Evolutionary conservation across 345 rosid species (phyloP).

Genomic region (Physaria fendleri): DNA sequence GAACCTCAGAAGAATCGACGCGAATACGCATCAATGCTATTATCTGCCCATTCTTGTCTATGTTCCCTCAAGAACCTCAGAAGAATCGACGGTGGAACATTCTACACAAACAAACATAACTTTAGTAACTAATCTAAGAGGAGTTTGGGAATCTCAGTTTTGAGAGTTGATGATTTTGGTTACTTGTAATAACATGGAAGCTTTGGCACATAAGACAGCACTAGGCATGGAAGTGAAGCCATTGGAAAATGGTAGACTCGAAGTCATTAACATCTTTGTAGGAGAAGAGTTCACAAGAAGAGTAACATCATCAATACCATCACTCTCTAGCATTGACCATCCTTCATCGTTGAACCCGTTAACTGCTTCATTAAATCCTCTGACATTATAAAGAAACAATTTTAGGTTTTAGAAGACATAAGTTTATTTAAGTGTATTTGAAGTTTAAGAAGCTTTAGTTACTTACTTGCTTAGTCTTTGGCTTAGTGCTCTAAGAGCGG

Average conservation of each 20-base stretch:
- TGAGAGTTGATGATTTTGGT: slow-evolving; percentile 4
- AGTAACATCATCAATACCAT: slow-evolving; percentile 90
- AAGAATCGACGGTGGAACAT: slow-evolving; percentile 93
- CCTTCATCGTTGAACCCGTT: slow-evolving; percentile 94
- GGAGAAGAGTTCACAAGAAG: slow-evolving; percentile 88
- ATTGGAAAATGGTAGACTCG: slow-evolving; percentile 53
- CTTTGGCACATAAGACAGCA: slow-evolving; percentile 85
- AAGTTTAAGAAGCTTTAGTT: slow-evolving; percentile 8
- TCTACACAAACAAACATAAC: slow-evolving; percentile 36
- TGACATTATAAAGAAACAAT: slow-evolving; percentile 19
- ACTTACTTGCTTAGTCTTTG: slow-evolving; percentile 80
- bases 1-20: slow-evolving; percentile 81
- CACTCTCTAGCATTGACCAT: slow-evolving; percentile 91
- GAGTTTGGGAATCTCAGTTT: not conserved
- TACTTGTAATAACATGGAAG: slow-evolving; percentile 95
- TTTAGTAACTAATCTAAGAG: not conserved
- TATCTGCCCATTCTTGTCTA: slow-evolving; percentile 98
- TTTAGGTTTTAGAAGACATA: not conserved
- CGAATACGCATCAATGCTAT: slow-evolving; percentile 86
- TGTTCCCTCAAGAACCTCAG: slow-evolving; percentile 90
- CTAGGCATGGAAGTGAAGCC: slow-evolving; percentile 70
- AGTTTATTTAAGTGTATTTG: not conserved
- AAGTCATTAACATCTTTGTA: slow-evolving; percentile 64
- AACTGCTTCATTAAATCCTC: slow-evolving; percentile 97
- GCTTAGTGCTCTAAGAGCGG: slow-evolving; percentile 77